These are phyloP conservation scores for Colletotrichum abscissum DNA, from an alignment of 2,329 filamentous ascomycete genomes.

Conservation along the genomic window DNA sequence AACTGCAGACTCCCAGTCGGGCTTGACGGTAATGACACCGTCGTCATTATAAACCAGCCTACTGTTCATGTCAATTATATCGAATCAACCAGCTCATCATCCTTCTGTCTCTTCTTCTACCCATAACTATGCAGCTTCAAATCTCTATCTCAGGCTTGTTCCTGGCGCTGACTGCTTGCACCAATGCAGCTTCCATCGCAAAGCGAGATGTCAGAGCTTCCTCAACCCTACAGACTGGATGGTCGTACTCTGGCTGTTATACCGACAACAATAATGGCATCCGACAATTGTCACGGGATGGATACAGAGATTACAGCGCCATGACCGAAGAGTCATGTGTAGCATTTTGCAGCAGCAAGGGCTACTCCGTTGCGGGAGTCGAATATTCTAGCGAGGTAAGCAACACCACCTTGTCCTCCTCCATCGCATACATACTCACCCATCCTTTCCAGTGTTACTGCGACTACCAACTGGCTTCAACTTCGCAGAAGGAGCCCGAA, in stretches of 20 bases:
- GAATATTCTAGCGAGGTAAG: background rate
- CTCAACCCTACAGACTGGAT: background rate
- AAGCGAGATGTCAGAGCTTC: background rate
- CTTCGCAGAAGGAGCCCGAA: background rate
- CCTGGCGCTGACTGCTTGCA: background rate
- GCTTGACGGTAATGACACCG: no score
- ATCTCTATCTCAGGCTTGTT: background rate
- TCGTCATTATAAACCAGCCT: no score
- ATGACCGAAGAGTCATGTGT: background rate
- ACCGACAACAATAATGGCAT: background rate
- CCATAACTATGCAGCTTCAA: background rate
- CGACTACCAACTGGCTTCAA: background rate
- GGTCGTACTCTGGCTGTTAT: background rate
- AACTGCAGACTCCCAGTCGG: no score
- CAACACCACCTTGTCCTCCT: no score
- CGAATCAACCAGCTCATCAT: no score
- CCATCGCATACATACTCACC: background rate
- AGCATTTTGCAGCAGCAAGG: background rate
- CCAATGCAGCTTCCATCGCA: background rate
- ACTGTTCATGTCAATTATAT: no score
- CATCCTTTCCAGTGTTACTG: background rate
- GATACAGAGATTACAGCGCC: background rate
- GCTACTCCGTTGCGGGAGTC: background rate
- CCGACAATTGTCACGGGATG: background rate
- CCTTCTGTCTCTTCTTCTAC: no score